Evolutionary conservation across 768 basidiomycete species (phyloP), one percentile per base, ranked within the genome.

Genomic region (Cantharellus anzutake): DNA sequence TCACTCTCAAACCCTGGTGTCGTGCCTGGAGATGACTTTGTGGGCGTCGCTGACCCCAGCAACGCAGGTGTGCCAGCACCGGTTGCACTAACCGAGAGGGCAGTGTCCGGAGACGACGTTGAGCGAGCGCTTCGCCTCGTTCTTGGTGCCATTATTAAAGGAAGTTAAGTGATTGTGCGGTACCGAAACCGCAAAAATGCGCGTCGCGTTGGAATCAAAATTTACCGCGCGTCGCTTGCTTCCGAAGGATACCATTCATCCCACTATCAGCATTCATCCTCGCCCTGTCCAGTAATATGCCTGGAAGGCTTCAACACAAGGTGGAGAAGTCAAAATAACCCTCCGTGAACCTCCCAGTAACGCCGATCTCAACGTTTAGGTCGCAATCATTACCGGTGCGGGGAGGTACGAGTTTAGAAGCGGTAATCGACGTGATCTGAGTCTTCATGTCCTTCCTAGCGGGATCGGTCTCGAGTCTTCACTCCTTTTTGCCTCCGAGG

Each of bases 401-500:
- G 91, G 83, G 68, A 85, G 84, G 89, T 92, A 68, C 74, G 87
- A 29, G 20, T 29, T 29, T 29, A 29, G 20, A 29, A 29, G 20
- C 20, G 20, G 20, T 29, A 29, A 29, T 29, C 20, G 20, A 29
- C 20, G 20, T 29, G 0, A 29, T 29, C 20, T 29, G 20, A 29
- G 20, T 1, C 20, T 29, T 29, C 20, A 29, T 29, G 20, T 29
- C 2, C 51, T 58, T 38, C 20, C 50, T 70, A 97, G 93, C 60
- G 96, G 96, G 0, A 96, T 99, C 70, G 96, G 96, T 37, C 79
- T 98, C 55, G 92, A 99, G 73, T 86, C 92, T 0, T 82, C 91
- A n/a, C 76, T 97, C 62, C 78, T 97, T 52, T 99, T 99, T 69
- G 94, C 94, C 2, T 78, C 80, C 63, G 96, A 99, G 70, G 93